Percentiles rank a stretch among this genome's conserved stretches.
phyloP scores from a whole-genome alignment of 371 early-diverging fungal species.

The Apophysomyces sp. region DNA sequence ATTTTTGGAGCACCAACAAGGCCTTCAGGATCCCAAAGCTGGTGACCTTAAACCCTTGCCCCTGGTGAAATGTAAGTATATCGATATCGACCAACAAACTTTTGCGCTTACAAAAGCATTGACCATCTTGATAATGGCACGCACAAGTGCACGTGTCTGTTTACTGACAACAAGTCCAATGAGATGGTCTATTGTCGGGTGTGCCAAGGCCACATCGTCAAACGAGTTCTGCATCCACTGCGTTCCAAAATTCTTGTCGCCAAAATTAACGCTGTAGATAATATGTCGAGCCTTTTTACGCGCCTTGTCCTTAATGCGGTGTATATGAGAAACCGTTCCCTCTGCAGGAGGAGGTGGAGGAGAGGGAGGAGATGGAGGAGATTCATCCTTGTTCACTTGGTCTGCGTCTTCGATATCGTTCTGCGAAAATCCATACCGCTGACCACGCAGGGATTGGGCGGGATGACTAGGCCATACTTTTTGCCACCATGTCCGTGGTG shows the following conservation, averaged over 20 bases:
- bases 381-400: not conserved
- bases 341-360: not conserved
- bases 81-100: not conserved
- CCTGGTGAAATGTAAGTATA: conserved; percentile 21
- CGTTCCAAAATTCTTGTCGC: conserved; percentile 37
- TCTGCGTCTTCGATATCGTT: conserved; percentile 34
- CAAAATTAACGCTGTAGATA: conserved; percentile 43
- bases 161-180: conserved; percentile 38
- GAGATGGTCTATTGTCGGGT: conserved; percentile 36
- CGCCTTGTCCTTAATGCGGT: conserved; percentile 17
- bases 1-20: conserved; percentile 15
- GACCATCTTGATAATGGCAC: conserved; percentile 39
- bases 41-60: conserved; percentile 55
- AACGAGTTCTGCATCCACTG: conserved; percentile 47
- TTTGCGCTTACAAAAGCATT: conserved; percentile 33
- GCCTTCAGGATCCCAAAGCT: conserved; percentile 18
- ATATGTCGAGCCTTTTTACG: conserved; percentile 26
- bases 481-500: not conserved
- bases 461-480: not conserved
- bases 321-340: not conserved
- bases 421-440: conserved; percentile 43
- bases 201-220: conserved; percentile 38
- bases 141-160: conserved; percentile 38
- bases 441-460: conserved; percentile 17
- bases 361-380: not conserved